Percentiles rank a stretch among this genome's conserved stretches.
phyloP scores from a whole-genome alignment of 768 basidiomycete species.

The Rhizopogon vesiculosus region DNA sequence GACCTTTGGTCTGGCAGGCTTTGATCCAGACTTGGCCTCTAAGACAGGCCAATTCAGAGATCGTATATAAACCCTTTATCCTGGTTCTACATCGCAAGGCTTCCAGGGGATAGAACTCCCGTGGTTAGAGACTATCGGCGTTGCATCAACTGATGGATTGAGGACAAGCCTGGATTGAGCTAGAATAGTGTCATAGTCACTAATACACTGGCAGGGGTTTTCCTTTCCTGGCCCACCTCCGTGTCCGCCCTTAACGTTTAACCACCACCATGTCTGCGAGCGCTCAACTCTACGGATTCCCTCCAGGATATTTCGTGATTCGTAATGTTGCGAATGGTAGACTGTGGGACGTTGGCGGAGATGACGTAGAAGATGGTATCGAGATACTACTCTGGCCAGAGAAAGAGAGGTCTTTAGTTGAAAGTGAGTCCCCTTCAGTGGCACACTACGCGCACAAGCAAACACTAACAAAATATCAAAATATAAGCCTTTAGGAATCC shows the following conservation, averaged over 20 bases:
- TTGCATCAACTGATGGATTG: too few relatives aligned
- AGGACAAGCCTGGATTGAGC: too few relatives aligned
- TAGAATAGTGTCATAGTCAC: too few relatives aligned
- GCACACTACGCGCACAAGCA: neutral
- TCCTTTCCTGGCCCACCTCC: neutral
- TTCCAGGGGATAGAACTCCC: too few relatives aligned
- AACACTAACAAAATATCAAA: neutral
- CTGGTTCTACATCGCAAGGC: too few relatives aligned
- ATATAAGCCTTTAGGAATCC: conserved; percentile 59
- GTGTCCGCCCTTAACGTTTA: neutral
- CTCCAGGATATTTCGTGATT: conserved; percentile 37
- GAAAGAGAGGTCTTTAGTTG: conserved; percentile 74
- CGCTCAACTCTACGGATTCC: conserved; percentile 27
- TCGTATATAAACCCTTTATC: too few relatives aligned
- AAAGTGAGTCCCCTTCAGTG: conserved; percentile 44
- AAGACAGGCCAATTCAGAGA: too few relatives aligned
- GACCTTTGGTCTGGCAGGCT: too few relatives aligned
- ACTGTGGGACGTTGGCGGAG: conserved; percentile 30
- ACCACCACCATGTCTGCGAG: conserved; percentile 10
- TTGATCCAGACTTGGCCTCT: too few relatives aligned
- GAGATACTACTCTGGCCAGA: conserved; percentile 63
- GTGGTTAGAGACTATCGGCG: too few relatives aligned
- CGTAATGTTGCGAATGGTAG: conserved; percentile 31
- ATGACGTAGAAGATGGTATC: conserved; percentile 32
- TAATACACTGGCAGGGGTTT: neutral